Percentiles rank a stretch among this genome's conserved stretches.
Evolutionary conservation across 2,329 filamentous ascomycete species (phyloP).

Genomic region (Geosmithia flava): DNA sequence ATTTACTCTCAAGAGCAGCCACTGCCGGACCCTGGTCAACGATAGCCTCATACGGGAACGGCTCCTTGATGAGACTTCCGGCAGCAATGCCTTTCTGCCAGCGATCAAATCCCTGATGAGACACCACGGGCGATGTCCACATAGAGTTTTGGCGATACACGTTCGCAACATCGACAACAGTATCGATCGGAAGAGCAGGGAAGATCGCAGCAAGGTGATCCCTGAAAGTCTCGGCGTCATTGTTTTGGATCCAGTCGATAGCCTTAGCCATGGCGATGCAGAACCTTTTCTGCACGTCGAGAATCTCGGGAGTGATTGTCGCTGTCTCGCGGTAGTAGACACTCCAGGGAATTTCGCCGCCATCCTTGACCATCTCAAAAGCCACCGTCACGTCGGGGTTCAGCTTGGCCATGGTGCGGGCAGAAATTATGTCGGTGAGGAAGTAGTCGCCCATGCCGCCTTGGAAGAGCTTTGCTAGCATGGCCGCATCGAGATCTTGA

Average conservation of each 20-base stretch:
- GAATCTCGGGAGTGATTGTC: background rate
- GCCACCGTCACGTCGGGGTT: background rate
- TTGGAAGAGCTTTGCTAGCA: background rate
- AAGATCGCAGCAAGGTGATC: background rate
- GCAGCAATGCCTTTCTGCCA: background rate
- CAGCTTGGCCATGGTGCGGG: background rate
- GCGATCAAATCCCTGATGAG: background rate
- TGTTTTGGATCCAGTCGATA: background rate
- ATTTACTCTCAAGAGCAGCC: too few species aligned
- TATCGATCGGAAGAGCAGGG: background rate
- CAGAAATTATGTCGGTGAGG: background rate
- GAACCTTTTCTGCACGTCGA: background rate
- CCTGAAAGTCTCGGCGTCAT: background rate
- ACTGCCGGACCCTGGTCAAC: background rate
- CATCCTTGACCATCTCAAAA: background rate
- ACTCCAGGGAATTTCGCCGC: background rate
- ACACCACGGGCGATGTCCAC: background rate
- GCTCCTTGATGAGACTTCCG: background rate
- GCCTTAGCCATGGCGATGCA: background rate
- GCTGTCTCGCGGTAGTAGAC: constrained; percentile 1
- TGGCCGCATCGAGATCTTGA: background rate
- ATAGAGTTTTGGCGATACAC: background rate
- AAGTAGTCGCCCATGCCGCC: constrained; percentile 1
- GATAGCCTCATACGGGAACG: background rate
- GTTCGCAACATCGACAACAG: background rate